Base-by-base conservation (phyloP, 1,284 basidiomycete species). In the Puccinia brachypodii region DNA sequence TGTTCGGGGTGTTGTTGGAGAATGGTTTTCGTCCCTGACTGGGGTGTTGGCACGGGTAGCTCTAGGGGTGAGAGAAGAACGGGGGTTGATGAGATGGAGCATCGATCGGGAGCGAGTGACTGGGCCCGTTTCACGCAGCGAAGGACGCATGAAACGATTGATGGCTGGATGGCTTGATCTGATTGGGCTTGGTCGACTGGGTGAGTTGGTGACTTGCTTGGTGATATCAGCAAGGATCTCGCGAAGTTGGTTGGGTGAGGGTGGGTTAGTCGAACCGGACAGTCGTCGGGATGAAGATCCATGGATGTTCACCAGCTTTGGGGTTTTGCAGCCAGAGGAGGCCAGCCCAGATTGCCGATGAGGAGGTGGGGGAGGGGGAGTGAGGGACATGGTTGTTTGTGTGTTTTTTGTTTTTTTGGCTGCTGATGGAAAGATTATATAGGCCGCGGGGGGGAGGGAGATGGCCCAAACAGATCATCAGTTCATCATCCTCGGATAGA, bases 91-190 rank as follows among this genome's bases (percentile, higher is more conserved):
- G 44, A 71, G 25, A 28, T 42, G 68, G 3, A 71, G 44, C 68
- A 71, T 71, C 11, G 68, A 71, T 3, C 68, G 40, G 14, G 68
- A 71, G n/a, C 68, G 40, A 31, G 68, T 71, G 40, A 71, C 44
- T 71, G 68, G 68, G 16, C 68, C 68, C 16, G 68, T 71, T 71
- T 71, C 25, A 71, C 68, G 68, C 16, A 71, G 68, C n/a, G 68
- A 71, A 25, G 68, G 68, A 6, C 68, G 40, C 68, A 71, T 71
- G 44, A 71, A 71, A 47, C 42, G 13, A 42, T 71, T 71, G 44
- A 71, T 71, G 40, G 68, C 28, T 6, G 44, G 44, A 47, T 71
- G 40, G 22, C 22, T 31, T 8, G 62, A 64, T 38, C 62, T 38
- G 62, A 64, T 64, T 22, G 62, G 62, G 36, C 6, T 44, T 28